phyloP scores from a whole-genome alignment of 2,329 filamentous ascomycete genomes.

The Colletotrichum orchidophilum region DNA sequence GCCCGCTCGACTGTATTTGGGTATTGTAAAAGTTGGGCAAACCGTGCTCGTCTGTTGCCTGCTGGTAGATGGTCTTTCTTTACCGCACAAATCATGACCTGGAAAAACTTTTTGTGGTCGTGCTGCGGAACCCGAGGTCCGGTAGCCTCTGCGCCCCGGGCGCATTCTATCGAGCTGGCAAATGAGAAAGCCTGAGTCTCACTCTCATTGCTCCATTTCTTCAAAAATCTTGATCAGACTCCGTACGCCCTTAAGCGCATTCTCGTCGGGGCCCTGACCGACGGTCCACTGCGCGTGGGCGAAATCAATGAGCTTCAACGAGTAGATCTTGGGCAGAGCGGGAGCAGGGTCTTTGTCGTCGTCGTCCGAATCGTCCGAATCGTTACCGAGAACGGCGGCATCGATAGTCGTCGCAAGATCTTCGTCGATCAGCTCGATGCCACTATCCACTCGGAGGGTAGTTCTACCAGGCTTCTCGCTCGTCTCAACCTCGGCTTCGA shows the following conservation, averaged over 20 bases:
- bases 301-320: slow-evolving; percentile 94
- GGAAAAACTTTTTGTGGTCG: slow-evolving; percentile 12
- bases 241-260: slow-evolving; percentile 77
- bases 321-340: slow-evolving; percentile 71
- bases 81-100: slow-evolving; percentile 14
- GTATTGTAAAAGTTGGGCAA: slow-evolving; percentile 21
- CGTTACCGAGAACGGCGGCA: slow-evolving; percentile 36
- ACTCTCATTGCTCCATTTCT: slow-evolving; percentile 58
- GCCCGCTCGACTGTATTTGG: slow-evolving; percentile 24
- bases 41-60: slow-evolving; percentile 22
- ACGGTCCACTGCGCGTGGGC: slow-evolving; percentile 89
- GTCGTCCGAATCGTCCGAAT: slow-evolving; percentile 49
- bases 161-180: slow-evolving; percentile 8
- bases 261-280: slow-evolving; percentile 86
- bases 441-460: slow-evolving; percentile 63
- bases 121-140: background rate
- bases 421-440: slow-evolving; percentile 52
- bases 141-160: background rate
- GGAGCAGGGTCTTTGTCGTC: slow-evolving; percentile 56
- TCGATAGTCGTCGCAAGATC: slow-evolving; percentile 40
- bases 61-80: slow-evolving; percentile 5
- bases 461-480: slow-evolving; percentile 38
- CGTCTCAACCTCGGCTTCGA: slow-evolving; percentile 41
- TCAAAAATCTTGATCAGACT: slow-evolving; percentile 78
- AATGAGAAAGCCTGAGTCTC: background rate